Evolutionary conservation across 257 asterid species (phyloP).

Genomic region (Rehmannia glutinosa): DNA sequence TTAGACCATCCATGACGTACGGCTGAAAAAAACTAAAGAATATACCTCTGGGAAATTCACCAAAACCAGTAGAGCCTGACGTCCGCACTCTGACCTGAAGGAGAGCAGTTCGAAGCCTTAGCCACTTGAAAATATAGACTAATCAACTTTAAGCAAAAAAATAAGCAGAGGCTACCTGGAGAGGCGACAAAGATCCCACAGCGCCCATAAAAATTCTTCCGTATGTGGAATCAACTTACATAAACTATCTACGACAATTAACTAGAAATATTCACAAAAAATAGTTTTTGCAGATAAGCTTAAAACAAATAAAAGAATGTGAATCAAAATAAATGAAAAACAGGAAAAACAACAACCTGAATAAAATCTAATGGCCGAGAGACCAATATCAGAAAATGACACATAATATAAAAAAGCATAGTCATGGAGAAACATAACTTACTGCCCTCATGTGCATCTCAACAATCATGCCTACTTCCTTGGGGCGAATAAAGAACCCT

Average conservation of each 20-base stretch:
- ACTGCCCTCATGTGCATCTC: constrained; percentile 88
- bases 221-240: constrained; percentile 61
- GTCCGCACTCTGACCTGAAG: constrained; percentile 89
- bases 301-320: constrained; percentile 1
- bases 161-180: constrained; percentile 58
- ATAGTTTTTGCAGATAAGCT: constrained; percentile 6
- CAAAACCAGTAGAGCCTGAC: constrained; percentile 84
- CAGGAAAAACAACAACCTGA: background rate
- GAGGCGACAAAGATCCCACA: constrained; percentile 94
- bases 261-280: constrained; percentile 36
- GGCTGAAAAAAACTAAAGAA: constrained; percentile 1
- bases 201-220: constrained; percentile 88
- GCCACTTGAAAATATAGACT: background rate
- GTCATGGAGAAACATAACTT: constrained; percentile 27
- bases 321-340: background rate
- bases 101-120: constrained; percentile 19
- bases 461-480: constrained; percentile 63
- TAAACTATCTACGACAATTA: constrained; percentile 69
- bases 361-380: background rate
- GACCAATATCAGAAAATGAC: constrained; percentile 19
- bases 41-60: constrained; percentile 93
- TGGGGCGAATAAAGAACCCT: constrained; percentile 72
- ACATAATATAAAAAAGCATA: background rate
- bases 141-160: constrained; percentile 15
- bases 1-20: constrained; percentile 11